Conservation (phyloP, 2,329 filamentous ascomycete species). For the Calonectria honghensis region DNA sequence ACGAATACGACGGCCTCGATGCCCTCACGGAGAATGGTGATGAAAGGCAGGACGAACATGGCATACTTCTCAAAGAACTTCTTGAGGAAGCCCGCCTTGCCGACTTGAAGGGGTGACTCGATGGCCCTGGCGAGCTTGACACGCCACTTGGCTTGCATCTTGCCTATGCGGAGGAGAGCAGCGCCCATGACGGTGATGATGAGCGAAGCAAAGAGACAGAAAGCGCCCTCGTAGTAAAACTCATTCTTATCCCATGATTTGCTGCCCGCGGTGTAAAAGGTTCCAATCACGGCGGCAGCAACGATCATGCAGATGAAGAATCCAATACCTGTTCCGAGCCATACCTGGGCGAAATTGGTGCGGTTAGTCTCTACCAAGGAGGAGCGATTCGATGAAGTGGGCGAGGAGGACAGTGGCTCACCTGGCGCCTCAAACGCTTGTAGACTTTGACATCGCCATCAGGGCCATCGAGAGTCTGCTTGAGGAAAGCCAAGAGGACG, state of each 20-base stretch:
- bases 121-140: constrained; percentile 85
- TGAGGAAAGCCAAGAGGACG: constrained; percentile 89
- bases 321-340: constrained; percentile 79
- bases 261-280: constrained; percentile 81
- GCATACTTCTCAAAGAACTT: constrained; percentile 84
- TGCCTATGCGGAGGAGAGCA: constrained; percentile 86
- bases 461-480: constrained; percentile 83
- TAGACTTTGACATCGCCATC: constrained; percentile 77
- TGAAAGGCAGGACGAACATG: constrained; percentile 90
- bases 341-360: constrained; percentile 61
- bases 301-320: constrained; percentile 79
- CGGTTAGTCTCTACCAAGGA: constrained; percentile 21
- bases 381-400: not conserved
- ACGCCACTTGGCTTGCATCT: constrained; percentile 92
- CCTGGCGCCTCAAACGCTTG: constrained; percentile 80
- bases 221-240: constrained; percentile 87
- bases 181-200: constrained; percentile 90
- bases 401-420: constrained; percentile 58
- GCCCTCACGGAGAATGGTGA: constrained; percentile 91
- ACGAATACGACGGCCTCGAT: constrained; percentile 92
- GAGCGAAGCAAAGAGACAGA: constrained; percentile 82
- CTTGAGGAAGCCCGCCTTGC: constrained; percentile 71
- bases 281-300: constrained; percentile 81
- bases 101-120: constrained; percentile 69
- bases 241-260: constrained; percentile 82